These are phyloP conservation scores for Cladophialophora immunda DNA, from an alignment of 2,329 filamentous ascomycete species.

Conservation along the genomic window DNA sequence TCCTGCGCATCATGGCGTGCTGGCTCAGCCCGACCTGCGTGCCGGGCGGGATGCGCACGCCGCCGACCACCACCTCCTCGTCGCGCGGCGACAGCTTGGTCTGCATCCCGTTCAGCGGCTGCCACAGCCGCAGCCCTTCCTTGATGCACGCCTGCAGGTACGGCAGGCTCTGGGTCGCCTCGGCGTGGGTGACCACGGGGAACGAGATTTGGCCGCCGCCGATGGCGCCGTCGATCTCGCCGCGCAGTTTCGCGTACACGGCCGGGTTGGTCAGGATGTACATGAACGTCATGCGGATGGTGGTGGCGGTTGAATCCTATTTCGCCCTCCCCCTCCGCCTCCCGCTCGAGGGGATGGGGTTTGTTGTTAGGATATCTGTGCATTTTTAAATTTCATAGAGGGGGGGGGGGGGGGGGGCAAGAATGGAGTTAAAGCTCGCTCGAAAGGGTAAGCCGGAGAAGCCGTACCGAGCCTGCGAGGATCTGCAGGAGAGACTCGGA, in stretches of 20 bases:
- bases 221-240: conserved; percentile 10
- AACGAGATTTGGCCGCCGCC: conserved; percentile 14
- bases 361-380: background rate
- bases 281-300: conserved; percentile 27
- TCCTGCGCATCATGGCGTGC: conserved; percentile 2
- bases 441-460: no score
- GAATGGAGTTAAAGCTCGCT: no score
- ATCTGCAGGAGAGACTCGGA: conserved; percentile 27
- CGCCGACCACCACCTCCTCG: conserved; percentile 44
- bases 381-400: background rate
- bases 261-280: conserved; percentile 27
- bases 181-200: conserved; percentile 43
- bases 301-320: conserved; percentile 26
- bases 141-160: conserved; percentile 82
- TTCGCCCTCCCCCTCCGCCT: background rate
- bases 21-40: conserved; percentile 13
- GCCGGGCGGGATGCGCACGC: conserved; percentile 8
- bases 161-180: conserved; percentile 67
- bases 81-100: conserved; percentile 46
- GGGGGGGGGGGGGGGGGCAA: no score
- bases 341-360: background rate
- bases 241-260: conserved; percentile 23
- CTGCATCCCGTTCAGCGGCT: conserved; percentile 9
- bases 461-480: conserved; percentile 23
- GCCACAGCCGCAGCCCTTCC: conserved; percentile 72